Conservation (phyloP, 2,329 filamentous ascomycete genomes). For the Aureobasidium pullulans region DNA sequence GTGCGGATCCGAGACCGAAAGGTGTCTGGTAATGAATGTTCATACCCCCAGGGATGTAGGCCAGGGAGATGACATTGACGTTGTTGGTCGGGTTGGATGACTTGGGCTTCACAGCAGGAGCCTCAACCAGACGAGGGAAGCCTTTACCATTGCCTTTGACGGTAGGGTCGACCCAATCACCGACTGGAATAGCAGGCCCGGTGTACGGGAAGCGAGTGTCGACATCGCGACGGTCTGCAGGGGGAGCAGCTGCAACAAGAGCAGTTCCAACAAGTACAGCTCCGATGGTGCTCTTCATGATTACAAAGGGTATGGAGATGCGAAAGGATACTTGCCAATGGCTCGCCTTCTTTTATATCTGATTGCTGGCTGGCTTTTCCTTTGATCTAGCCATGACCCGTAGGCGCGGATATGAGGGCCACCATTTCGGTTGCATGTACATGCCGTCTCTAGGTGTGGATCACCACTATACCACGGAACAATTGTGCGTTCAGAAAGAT, state of each 20-base stretch:
- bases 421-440: background rate
- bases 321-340: background rate
- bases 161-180: conserved; percentile 45
- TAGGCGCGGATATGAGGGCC: background rate
- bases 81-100: conserved; percentile 42
- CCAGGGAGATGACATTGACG: conserved; percentile 44
- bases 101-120: conserved; percentile 42
- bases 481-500: background rate
- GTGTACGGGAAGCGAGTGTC: conserved; percentile 42
- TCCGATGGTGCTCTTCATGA: conserved; percentile 10
- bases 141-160: conserved; percentile 48
- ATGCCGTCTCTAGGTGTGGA: background rate
- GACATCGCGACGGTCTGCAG: conserved; percentile 23
- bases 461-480: background rate
- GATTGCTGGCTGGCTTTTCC: background rate
- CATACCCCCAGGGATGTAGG: conserved; percentile 43
- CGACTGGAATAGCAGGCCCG: conserved; percentile 42
- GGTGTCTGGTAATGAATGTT: conserved; percentile 49
- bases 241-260: conserved; percentile 3
- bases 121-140: conserved; percentile 43
- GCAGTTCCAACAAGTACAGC: conserved; percentile 3
- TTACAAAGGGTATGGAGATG: background rate
- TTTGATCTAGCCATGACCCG: background rate
- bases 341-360: conserved; percentile 2
- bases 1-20: conserved; percentile 42